Conservation (phyloP, 805 yeast species). For the Metschnikowia amazonensis region DNA sequence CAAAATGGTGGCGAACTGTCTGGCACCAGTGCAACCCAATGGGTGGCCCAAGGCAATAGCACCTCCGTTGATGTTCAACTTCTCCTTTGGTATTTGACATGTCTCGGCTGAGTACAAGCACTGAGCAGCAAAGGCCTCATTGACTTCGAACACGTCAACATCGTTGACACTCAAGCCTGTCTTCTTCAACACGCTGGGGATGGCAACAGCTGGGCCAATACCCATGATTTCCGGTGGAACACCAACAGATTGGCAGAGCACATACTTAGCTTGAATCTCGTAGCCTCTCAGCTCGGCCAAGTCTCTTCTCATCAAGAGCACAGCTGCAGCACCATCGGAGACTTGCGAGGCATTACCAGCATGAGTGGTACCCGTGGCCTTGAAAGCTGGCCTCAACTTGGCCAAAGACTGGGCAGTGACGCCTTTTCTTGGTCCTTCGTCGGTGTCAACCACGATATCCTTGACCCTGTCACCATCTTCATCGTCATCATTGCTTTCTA, state of each 20-base stretch:
- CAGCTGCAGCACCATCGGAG: slow-evolving; percentile 94
- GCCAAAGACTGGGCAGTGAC: slow-evolving; percentile 75
- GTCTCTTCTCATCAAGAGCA: slow-evolving; percentile 77
- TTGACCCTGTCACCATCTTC: slow-evolving; percentile 42
- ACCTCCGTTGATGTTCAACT: slow-evolving; percentile 75
- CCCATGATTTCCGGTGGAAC: slow-evolving; percentile 99
- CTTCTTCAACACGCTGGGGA: slow-evolving; percentile 73
- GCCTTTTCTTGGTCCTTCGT: slow-evolving; percentile 87
- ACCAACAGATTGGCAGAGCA: slow-evolving; percentile 78
- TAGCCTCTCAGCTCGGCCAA: slow-evolving; percentile 71
- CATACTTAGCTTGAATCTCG: slow-evolving; percentile 74
- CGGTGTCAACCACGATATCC: slow-evolving; percentile 51
- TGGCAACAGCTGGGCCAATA: slow-evolving; percentile 94
- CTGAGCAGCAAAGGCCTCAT: slow-evolving; percentile 97
- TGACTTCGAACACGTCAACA: slow-evolving; percentile 76
- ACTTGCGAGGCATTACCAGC: slow-evolving; percentile 98
- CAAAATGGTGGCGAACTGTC: slow-evolving; percentile 86
- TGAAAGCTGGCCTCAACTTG: slow-evolving; percentile 84
- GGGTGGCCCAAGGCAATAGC: slow-evolving; percentile 98
- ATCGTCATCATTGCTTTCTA: slow-evolving; percentile 55
- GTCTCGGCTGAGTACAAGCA: slow-evolving; percentile 70
- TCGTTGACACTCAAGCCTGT: slow-evolving; percentile 59
- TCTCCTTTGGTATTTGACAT: slow-evolving; percentile 58
- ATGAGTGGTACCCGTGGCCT: slow-evolving; percentile 77
- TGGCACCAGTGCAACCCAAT: slow-evolving; percentile 61